These are phyloP conservation scores for Ophiostoma australiae DNA, from an alignment of 2,329 filamentous ascomycete genomes.

Conservation along the genomic window DNA sequence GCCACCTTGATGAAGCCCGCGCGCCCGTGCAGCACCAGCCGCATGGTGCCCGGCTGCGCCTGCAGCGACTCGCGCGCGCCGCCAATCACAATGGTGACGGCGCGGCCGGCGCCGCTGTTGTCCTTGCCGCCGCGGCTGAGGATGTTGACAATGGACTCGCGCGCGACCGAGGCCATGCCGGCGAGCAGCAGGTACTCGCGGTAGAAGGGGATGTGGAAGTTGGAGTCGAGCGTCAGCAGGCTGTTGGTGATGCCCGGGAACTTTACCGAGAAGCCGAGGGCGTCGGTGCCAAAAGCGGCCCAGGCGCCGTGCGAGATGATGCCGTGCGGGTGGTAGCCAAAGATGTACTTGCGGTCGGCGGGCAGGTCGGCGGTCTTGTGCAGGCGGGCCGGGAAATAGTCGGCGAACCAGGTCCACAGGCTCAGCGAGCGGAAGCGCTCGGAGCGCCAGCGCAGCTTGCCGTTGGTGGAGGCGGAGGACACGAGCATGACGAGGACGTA, in stretches of 20 bases:
- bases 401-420: slow-evolving; percentile 84
- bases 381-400: slow-evolving; percentile 83
- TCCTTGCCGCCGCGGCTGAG: slow-evolving; percentile 74
- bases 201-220: slow-evolving; percentile 91
- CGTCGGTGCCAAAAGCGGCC: slow-evolving; percentile 84
- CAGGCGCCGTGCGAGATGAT: slow-evolving; percentile 98
- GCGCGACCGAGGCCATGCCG: slow-evolving; percentile 82
- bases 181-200: slow-evolving; percentile 88
- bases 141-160: slow-evolving; percentile 85
- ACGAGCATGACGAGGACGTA: slow-evolving; percentile 82
- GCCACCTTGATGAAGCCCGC: slow-evolving; percentile 95
- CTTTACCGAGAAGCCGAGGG: slow-evolving; percentile 75
- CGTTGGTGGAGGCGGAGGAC: slow-evolving; percentile 71
- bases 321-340: slow-evolving; percentile 91
- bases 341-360: slow-evolving; percentile 84
- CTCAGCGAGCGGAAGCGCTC: slow-evolving; percentile 66
- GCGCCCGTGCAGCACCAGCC: slow-evolving; percentile 73
- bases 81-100: slow-evolving; percentile 91
- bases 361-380: slow-evolving; percentile 79
- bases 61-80: slow-evolving; percentile 90
- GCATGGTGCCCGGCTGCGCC: slow-evolving; percentile 70
- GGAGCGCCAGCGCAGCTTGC: slow-evolving; percentile 68
- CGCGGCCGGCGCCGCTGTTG: slow-evolving; percentile 82
- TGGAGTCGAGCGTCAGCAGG: slow-evolving; percentile 86
- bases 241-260: slow-evolving; percentile 96